These are phyloP conservation scores for Entophlyctis luteolus DNA, from an alignment of 192 early-diverging fungal species.

Conservation along the genomic window DNA sequence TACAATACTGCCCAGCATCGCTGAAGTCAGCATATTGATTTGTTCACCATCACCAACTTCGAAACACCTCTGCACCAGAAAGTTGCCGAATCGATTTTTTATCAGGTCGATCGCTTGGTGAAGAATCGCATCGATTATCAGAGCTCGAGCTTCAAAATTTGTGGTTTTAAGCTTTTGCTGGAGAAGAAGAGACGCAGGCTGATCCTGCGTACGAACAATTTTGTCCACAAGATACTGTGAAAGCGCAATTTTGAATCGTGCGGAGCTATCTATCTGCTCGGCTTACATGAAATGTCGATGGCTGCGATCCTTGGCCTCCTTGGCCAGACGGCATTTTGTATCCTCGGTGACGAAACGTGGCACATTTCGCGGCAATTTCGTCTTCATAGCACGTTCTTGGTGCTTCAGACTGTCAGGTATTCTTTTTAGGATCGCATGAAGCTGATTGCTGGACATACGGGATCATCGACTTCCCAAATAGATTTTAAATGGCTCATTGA, in stretches of 20 bases:
- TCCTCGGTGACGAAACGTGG: not conserved
- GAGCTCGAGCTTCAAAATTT: constrained; percentile 40
- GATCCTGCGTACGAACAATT: constrained; percentile 65
- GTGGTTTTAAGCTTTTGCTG: constrained; percentile 66
- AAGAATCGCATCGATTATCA: constrained; percentile 60
- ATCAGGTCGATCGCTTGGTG: constrained; percentile 53
- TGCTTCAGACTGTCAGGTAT: too few relatives aligned
- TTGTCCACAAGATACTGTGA: constrained; percentile 58
- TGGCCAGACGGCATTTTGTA: too few relatives aligned
- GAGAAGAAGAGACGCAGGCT: constrained; percentile 66
- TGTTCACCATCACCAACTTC: constrained; percentile 59
- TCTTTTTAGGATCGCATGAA: too few relatives aligned
- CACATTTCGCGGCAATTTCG: not conserved
- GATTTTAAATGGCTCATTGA: not conserved
- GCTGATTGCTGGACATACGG: not conserved
- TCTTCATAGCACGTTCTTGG: constrained; percentile 2
- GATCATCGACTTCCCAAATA: constrained; percentile 14
- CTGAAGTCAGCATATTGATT: constrained; percentile 45
- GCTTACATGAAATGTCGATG: constrained; percentile 13
- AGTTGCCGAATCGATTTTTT: constrained; percentile 75
- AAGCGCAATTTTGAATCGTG: not conserved
- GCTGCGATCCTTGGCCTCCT: too few relatives aligned
- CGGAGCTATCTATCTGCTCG: not conserved
- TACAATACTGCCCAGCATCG: constrained; percentile 60
- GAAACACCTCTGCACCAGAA: constrained; percentile 65